A percentile compares a stretch with the other conserved stretches of the same genome.
Conservation (phyloP, 2,329 filamentous ascomycete genomes). For the Monosporascus ibericus region DNA sequence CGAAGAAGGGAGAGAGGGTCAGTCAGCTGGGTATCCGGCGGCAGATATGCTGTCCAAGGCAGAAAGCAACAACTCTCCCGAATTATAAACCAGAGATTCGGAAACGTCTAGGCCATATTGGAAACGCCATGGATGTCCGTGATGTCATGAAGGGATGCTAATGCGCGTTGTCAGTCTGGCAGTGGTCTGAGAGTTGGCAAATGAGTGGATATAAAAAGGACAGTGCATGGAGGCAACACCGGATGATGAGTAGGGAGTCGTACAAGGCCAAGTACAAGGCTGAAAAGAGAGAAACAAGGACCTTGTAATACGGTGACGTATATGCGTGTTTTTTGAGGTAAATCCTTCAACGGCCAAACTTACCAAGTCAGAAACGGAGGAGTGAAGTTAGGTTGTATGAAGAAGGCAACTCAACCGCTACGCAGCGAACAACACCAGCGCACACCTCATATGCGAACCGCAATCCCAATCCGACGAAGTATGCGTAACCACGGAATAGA, state of each 20-base stretch:
- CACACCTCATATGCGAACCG: too few relatives aligned
- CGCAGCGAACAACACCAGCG: too few relatives aligned
- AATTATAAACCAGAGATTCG: slow-evolving; percentile 11
- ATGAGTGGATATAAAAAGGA: not conserved
- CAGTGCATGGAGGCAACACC: not conserved
- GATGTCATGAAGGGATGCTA: slow-evolving; percentile 21
- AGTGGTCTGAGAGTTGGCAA: not conserved
- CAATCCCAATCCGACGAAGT: too few relatives aligned
- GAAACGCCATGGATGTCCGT: slow-evolving; percentile 28
- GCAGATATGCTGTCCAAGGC: slow-evolving; percentile 2
- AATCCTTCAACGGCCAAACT: too few relatives aligned
- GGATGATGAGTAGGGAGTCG: not conserved
- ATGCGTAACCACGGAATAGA: too few relatives aligned
- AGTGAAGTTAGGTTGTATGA: too few relatives aligned
- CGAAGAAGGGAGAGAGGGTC: slow-evolving; percentile 2
- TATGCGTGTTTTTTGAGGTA: not conserved
- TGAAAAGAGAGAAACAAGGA: not conserved
- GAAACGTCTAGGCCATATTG: slow-evolving; percentile 27
- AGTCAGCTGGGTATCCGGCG: not conserved
- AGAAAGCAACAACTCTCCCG: slow-evolving; percentile 20
- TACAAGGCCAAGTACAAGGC: not conserved
- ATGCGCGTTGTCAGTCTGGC: slow-evolving; percentile 6
- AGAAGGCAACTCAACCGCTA: too few relatives aligned
- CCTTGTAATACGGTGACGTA: not conserved
- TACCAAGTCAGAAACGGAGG: too few relatives aligned